Evolutionary conservation across 2,329 filamentous ascomycete genomes (phyloP), one percentile per base, ranked within the genome.

Genomic region (Sarocladium strictum): DNA sequence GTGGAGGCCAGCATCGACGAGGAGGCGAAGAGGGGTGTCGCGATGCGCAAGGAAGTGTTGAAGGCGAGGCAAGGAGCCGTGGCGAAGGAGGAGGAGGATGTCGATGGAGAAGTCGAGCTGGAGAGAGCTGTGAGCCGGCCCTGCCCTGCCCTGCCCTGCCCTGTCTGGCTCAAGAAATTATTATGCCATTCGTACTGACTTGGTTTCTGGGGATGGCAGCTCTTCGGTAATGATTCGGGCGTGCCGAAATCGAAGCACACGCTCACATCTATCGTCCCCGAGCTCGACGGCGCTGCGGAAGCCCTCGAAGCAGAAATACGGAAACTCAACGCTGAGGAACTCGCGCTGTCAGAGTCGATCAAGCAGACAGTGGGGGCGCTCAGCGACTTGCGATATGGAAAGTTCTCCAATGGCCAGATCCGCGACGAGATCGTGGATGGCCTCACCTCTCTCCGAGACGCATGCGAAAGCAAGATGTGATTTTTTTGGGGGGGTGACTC

Each of bases 381-480:
- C 66, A 95, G 90, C 68, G 89, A 95, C 69, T 76, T 96, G 54
- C 84, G 89, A 45, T 93, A 94, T 63, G 90, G 91, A 35, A 85
- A 84, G 54, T 79, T 94, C 56, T 77, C 81, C 33, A 87, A 88
- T 58, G 68, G 76, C 21, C 76, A 83, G 56, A 70, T 92, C 29
- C 76, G 76, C 24, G 77, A 83, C 47, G 85, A 91, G 60, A 80
- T 90, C 27, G 72, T 90, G 17, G 80, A 85, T 47, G 85, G 85
- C 5, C 72, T 94, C n/a, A 62, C 62, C 15, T 62, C 64, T 32
- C 62, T 72, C 41, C 82, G 88, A 65, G 76, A 82, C 58, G 76
- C 79, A 23, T 91, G 87, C 67, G 76, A 80, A 57, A 65, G 61
- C 55, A 78, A 76, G 58, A 67, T 49, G 53, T 54, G 55, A 57